Conservation (phyloP, 192 early-diverging fungal genomes). For the Geosiphon pyriformis region DNA sequence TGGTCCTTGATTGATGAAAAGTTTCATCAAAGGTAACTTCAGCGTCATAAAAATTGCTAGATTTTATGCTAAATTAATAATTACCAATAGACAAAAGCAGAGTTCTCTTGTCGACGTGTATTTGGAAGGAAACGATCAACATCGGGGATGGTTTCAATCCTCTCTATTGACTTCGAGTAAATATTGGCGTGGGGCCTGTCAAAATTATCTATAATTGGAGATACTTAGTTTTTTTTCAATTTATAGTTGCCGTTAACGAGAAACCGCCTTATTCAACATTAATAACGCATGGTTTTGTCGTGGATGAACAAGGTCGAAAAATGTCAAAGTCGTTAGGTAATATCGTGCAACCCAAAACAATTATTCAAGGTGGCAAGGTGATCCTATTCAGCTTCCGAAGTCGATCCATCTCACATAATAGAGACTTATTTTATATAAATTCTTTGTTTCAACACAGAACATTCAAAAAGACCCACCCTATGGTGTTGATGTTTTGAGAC, state of each 20-base stretch:
- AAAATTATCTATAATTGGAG: too few species aligned
- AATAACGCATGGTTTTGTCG: slow-evolving; percentile 73
- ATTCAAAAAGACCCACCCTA: slow-evolving; percentile 63
- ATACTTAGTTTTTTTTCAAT: neutral
- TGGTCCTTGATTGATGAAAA: slow-evolving; percentile 61
- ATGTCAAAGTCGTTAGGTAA: slow-evolving; percentile 85
- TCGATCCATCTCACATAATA: too few species aligned
- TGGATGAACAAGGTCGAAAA: slow-evolving; percentile 74
- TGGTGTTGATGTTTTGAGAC: slow-evolving; percentile 67
- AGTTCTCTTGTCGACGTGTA: slow-evolving; percentile 62
- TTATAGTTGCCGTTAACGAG: slow-evolving; percentile 54
- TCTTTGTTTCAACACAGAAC: slow-evolving; percentile 36
- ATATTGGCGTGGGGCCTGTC: too few species aligned
- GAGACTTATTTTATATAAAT: neutral
- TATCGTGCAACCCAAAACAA: slow-evolving; percentile 55
- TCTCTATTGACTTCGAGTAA: slow-evolving; percentile 65
- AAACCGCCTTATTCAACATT: slow-evolving; percentile 63
- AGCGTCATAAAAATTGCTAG: neutral
- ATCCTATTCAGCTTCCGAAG: neutral
- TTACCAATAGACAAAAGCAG: slow-evolving; percentile 23
- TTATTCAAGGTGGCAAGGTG: slow-evolving; percentile 65
- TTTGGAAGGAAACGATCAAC: slow-evolving; percentile 74
- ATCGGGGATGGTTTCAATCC: slow-evolving; percentile 85
- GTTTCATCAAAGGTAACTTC: neutral
- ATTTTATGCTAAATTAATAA: neutral